Evolutionary conservation across 257 asterid species (phyloP).

Genomic region (Jaltomata sinuosa): DNA sequence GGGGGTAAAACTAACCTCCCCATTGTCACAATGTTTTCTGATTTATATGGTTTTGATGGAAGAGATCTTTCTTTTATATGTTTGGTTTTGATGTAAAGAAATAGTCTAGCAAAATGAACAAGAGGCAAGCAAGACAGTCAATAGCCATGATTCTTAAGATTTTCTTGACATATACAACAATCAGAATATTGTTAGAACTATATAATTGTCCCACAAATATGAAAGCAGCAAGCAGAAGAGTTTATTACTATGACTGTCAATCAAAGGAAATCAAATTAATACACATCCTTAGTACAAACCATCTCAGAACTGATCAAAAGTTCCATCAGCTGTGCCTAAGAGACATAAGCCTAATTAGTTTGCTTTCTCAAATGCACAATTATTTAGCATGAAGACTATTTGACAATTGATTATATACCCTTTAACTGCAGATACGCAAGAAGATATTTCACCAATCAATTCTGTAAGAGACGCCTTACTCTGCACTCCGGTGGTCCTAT

Average conservation of each 20-base stretch:
- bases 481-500: constrained; percentile 73
- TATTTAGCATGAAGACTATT: not conserved
- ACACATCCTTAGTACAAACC: not conserved
- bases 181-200: not conserved
- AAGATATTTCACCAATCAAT: not conserved
- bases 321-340: not conserved
- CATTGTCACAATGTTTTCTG: too few relatives aligned
- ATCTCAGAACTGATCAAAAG: not conserved
- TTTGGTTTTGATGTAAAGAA: not conserved
- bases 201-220: not conserved
- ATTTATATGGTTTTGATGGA: too few relatives aligned
- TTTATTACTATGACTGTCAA: not conserved
- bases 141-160: not conserved
- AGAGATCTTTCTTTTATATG: too few relatives aligned
- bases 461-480: constrained; percentile 23
- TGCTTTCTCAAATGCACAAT: not conserved
- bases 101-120: not conserved
- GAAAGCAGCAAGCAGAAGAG: not conserved
- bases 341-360: not conserved
- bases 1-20: too few relatives aligned
- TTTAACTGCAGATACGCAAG: not conserved
- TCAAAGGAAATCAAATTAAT: not conserved
- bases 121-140: not conserved
- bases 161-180: not conserved
- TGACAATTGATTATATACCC: not conserved